Base-by-base conservation (phyloP, 768 basidiomycete species). In the Chlorophyllum brunneum region DNA sequence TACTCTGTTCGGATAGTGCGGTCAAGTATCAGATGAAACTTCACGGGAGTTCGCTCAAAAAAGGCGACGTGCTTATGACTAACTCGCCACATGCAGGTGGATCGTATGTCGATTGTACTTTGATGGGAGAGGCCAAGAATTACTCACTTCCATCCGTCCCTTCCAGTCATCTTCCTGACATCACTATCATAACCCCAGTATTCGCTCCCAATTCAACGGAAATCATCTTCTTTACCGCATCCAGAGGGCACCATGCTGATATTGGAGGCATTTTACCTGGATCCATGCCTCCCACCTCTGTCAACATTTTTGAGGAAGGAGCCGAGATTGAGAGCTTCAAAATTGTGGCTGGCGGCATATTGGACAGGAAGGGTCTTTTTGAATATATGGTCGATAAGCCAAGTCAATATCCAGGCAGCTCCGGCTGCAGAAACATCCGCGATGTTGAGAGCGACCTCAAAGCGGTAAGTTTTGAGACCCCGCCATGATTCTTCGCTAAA, bases 251-350 rank as follows among this genome's bases (percentile, higher is more conserved):
- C 65, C 94, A 97, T 67, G 92, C 92, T 3, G 93, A 95, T 69
- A 89, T 94, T 56, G 92, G 93, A 1, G 93, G 93, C 0, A 94
- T 95, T 56, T 75, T 92, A 2, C 92, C 94, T 5, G 92, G 91
- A 1, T 93, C 89, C 31, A 98, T 98, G 95, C 95, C 95, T 0
- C 94, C 95, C 0, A 93, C 91, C 2, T 88, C 87, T 9, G 86
- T 87, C 58, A 92, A 81, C 56, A 86, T 97, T 38, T 95, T 90
- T 61, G 89, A 98, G 65, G 95, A 98, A 65, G 95, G 95, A 16
- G 95, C 95, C 0, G 81, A 93, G 61, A 86, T 98, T 45, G 80
- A 85, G 59, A 87, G 86, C 64, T 91, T 97, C 78, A 97, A 95
- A 69, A 83, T 98, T 54, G 95, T 98, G 6, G 75, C 82, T 38